phyloP scores from a whole-genome alignment of 75 land plant genomes.

The Azolla pinnata region DNA sequence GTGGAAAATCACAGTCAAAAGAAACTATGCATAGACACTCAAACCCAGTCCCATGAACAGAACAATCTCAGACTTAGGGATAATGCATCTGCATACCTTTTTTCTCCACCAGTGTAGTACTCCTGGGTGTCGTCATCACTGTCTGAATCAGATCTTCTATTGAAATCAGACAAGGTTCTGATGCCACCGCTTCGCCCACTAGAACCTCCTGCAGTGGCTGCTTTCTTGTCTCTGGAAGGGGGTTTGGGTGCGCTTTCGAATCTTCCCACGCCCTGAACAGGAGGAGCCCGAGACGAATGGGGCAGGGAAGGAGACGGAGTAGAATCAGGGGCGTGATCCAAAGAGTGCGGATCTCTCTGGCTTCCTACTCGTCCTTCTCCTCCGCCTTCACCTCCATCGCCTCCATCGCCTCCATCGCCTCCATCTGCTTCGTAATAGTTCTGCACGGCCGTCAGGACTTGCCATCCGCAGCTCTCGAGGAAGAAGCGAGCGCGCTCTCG shows the following conservation, averaged over 20 bases:
- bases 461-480: slow-evolving; percentile 53
- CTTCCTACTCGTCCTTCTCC: too few relatives aligned
- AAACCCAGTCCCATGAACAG: too few relatives aligned
- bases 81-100: slow-evolving; percentile 47
- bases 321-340: background rate
- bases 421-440: slow-evolving; percentile 42
- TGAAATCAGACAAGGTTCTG: slow-evolving; percentile 71
- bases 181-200: slow-evolving; percentile 33
- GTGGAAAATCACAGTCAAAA: too few relatives aligned
- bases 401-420: background rate
- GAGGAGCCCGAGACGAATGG: background rate
- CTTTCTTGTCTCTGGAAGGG: slow-evolving; percentile 22
- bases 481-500: slow-evolving; percentile 43
- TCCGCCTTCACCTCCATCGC: background rate
- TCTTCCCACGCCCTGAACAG: background rate
- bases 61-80: too few relatives aligned
- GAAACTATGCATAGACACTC: too few relatives aligned
- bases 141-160: slow-evolving; percentile 42
- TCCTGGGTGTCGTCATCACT: slow-evolving; percentile 63
- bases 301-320: background rate
- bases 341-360: slow-evolving; percentile 6
- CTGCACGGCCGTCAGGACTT: slow-evolving; percentile 56
- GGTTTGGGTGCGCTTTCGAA: background rate
- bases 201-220: background rate
- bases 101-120: slow-evolving; percentile 90